Percentiles rank a stretch among this genome's conserved stretches.
Conservation (phyloP, 2,329 filamentous ascomycete species). For the Ceratocystis cubensis region DNA sequence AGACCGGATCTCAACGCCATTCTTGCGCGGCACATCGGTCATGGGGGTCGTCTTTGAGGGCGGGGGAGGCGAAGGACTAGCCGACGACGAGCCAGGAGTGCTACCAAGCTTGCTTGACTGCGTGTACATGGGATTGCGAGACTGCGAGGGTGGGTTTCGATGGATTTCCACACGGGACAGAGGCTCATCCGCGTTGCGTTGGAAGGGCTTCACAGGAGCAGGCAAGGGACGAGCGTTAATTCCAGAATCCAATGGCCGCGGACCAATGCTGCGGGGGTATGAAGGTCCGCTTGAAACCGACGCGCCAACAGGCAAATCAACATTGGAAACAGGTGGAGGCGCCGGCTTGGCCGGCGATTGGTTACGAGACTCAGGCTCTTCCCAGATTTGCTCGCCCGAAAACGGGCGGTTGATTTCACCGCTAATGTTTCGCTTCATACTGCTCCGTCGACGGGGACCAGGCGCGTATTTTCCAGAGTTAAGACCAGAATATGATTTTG, state of each 20-base stretch:
- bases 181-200: slow-evolving; percentile 30
- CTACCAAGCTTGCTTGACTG: slow-evolving; percentile 6
- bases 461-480: slow-evolving; percentile 23
- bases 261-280: slow-evolving; percentile 6
- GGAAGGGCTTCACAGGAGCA: slow-evolving; percentile 33
- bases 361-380: slow-evolving; percentile 54
- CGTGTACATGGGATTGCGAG: slow-evolving; percentile 61
- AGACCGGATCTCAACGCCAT: slow-evolving; percentile 69
- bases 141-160: slow-evolving; percentile 70
- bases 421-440: slow-evolving; percentile 56
- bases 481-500: slow-evolving; percentile 24
- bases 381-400: slow-evolving; percentile 72
- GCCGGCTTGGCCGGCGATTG: slow-evolving; percentile 22
- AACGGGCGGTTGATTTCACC: slow-evolving; percentile 55
- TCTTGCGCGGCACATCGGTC: slow-evolving; percentile 35
- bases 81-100: background rate
- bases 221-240: slow-evolving; percentile 27
- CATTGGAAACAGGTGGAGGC: background rate
- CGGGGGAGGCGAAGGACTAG: slow-evolving; percentile 5
- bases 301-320: slow-evolving; percentile 25
- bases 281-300: background rate
- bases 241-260: slow-evolving; percentile 9
- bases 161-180: slow-evolving; percentile 59
- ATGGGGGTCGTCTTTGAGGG: background rate
- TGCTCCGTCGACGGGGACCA: slow-evolving; percentile 45